A percentile compares a stretch with the other conserved stretches of the same genome.
These are phyloP conservation scores for Xanthoparmelia taractica DNA, from an alignment of 495 filamentous ascomycete species.

Conservation along the genomic window DNA sequence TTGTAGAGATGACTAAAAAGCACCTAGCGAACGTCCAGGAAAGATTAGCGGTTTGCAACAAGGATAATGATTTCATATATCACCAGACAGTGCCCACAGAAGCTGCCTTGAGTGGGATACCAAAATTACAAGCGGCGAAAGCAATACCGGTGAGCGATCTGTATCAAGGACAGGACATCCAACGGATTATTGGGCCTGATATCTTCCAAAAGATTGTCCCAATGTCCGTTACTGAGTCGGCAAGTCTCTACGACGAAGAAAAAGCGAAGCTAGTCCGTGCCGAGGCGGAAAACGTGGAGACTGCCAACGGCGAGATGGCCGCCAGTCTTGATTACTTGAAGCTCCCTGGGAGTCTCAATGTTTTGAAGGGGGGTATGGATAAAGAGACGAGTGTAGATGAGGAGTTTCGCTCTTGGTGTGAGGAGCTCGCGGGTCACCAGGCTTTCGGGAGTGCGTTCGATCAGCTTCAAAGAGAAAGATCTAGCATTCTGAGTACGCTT, in stretches of 20 bases:
- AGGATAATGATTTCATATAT: slow-evolving; percentile 98
- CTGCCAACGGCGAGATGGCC: slow-evolving; percentile 89
- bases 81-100: slow-evolving; percentile 86
- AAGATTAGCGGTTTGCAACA: slow-evolving; percentile 62
- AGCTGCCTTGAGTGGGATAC: slow-evolving; percentile 66
- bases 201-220: slow-evolving; percentile 96
- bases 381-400: slow-evolving; percentile 82
- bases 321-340: slow-evolving; percentile 91
- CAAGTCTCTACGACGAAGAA: slow-evolving; percentile 95
- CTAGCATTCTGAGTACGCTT: slow-evolving; percentile 58
- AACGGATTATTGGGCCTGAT: slow-evolving; percentile 91
- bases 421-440: slow-evolving; percentile 77
- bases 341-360: slow-evolving; percentile 78
- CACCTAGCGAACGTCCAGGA: slow-evolving; percentile 76
- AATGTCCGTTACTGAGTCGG: slow-evolving; percentile 91
- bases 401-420: slow-evolving; percentile 88
- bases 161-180: slow-evolving; percentile 94
- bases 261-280: slow-evolving; percentile 93
- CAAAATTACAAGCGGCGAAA: slow-evolving; percentile 94
- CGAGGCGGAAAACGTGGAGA: slow-evolving; percentile 85
- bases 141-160: slow-evolving; percentile 94
- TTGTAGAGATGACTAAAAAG: slow-evolving; percentile 75
- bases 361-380: slow-evolving; percentile 88
- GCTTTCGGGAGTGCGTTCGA: slow-evolving; percentile 70
- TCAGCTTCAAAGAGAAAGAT: slow-evolving; percentile 66